Evolutionary conservation across 73 alveolate genomes (phyloP).

Genomic region (Tetrahymena elliotti): DNA sequence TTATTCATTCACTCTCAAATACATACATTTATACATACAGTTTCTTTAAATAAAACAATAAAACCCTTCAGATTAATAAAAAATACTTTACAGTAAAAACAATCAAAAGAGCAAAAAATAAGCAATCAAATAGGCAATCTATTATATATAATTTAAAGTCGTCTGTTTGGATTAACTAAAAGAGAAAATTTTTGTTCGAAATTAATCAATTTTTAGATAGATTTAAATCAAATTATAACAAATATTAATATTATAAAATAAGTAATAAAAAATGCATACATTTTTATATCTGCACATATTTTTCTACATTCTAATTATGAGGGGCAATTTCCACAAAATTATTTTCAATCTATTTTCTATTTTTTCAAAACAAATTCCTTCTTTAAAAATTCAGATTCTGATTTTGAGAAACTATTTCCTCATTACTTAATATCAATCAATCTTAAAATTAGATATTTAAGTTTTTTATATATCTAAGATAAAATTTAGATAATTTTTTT

Average conservation of each 20-base stretch:
- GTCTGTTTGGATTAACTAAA: too few species aligned
- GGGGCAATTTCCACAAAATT: not conserved
- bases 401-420: too few species aligned
- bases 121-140: too few species aligned
- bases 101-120: too few species aligned
- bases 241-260: too few species aligned
- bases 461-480: too few species aligned
- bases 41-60: not conserved
- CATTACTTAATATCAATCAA: too few species aligned
- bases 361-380: not conserved
- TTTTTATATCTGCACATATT: not conserved
- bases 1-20: not conserved
- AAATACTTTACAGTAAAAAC: not conserved
- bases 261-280: not conserved
- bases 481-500: too few species aligned
- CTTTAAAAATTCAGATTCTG: too few species aligned
- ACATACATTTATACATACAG: not conserved
- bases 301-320: not conserved
- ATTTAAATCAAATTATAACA: not conserved
- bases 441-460: too few species aligned
- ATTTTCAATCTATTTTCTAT: not conserved
- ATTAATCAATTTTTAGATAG: not conserved
- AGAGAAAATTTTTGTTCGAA: not conserved
- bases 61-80: not conserved
- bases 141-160: too few species aligned